Base-by-base conservation (phyloP, 768 basidiomycete species). In the Tulasnella sp. region DNA sequence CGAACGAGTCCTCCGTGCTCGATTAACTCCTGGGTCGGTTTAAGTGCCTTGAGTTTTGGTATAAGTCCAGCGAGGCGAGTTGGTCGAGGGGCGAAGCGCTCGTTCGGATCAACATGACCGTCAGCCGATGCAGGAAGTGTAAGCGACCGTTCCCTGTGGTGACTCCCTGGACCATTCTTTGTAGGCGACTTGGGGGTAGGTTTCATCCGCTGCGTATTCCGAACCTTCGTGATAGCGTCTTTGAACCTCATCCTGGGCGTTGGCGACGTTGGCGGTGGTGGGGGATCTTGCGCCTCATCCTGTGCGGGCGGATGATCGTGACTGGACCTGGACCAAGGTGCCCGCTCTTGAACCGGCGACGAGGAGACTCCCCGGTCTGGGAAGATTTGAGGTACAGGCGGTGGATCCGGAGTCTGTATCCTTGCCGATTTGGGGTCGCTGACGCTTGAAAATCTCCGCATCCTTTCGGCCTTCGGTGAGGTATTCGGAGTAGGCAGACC, bases 1-100 rank as follows among this genome's bases (percentile, higher is more conserved):
- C 91, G 84, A 24, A 94, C 92, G 39, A 93, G 88, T 9, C 91
- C 92, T 76, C 87, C 85, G 84, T 94, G 93, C 68, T 71, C 80
- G 90, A 90, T 14, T 88, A 88, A 31, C 92, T 84, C 80, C 90
- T 93, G 89, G 0, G 89, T 90, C 12, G 88, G 84, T 77, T 88
- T 87, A 81, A 93, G 83, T 68, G 85, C 86, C 79, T 86, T 87
- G 77, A 94, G 84, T 81, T 88, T 90, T 21, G 91, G 89, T n/a
- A 88, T 85, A 71, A 93, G 84, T 9, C 84, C 84, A 34, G 89
- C 86, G 6, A 92, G 85, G n/a, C 92, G 88, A 24, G 91, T 90
- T 27, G 87, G 86, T 56, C 88, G 83, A 24, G 88, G 39, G 0
- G 76, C 76, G 52, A 77, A 62, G 2, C 76, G 76, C 42, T 77